Evolutionary conservation across 768 basidiomycete species (phyloP), one percentile per base, ranked within the genome.

Genomic region (Lentinula sp.): DNA sequence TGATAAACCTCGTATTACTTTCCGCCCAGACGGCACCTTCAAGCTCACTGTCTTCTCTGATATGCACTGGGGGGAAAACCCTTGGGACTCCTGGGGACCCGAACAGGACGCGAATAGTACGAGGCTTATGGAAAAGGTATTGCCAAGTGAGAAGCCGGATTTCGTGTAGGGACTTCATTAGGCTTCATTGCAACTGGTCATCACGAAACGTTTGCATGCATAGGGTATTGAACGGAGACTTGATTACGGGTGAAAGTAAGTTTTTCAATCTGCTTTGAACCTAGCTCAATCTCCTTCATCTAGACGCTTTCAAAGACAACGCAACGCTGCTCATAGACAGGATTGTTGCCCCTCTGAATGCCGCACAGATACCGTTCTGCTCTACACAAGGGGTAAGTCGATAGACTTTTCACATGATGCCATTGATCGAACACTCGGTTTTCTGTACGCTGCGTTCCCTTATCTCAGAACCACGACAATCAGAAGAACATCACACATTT

Each of bases 21-120:
- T 90, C 70, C 74, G 76, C 7, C 35, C 69, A 0, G 80, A 87
- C 67, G 85, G 84, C 2, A 82, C 82, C 1, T 88, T 91, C 78
- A 90, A 88, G 71, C 65, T 91, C 50, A 86, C 84, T 13, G 77
- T 90, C 6, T 89, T 91, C 69, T 88, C 87, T 6, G 90, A 91
- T 65, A 70, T 90, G 35, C 89, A 91, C 67, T 90, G 80, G 62
- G 89, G 90, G 32, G 89, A 91, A 71, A 86, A 88, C 65, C 86
- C 87, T 7, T 86, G 85, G 83, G 85, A 85, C 57, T 69, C 62
- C 7, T 87, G 85, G 83, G 88, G 89, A 0, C 84, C 84, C 18
- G 73, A 79, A 64, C 86, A 91, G 65, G 90, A 91, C 62, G 69
- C 73, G 28, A 86, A 87, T 46, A 90, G 86, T 62, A 78, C 77